phyloP scores from a whole-genome alignment of 208 protist genomes.

The Blechomonas ayalai region DNA sequence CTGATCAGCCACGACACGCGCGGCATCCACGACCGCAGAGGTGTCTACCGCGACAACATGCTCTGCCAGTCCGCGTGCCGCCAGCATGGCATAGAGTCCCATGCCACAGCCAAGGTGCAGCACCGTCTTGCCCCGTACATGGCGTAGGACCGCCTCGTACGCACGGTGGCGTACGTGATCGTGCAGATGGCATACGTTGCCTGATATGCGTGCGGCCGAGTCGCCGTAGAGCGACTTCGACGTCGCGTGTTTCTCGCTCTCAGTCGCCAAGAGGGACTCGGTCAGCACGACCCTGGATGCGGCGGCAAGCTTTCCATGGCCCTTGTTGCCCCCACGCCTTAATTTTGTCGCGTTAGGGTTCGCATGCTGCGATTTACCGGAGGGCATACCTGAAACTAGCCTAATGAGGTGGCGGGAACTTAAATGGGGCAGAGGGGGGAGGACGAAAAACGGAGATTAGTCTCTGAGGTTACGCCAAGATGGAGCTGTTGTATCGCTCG shows the following conservation, averaged over 20 bases:
- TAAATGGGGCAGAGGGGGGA: too few species aligned
- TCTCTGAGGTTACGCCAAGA: too few species aligned
- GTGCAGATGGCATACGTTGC: conserved; percentile 59
- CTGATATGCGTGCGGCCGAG: conserved; percentile 65
- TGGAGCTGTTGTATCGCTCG: too few species aligned
- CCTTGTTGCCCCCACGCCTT: too few species aligned
- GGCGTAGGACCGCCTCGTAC: conserved; percentile 72
- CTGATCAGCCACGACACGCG: conserved; percentile 65
- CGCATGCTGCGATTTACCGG: too few species aligned
- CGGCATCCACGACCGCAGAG: conserved; percentile 73
- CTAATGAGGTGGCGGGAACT: too few species aligned
- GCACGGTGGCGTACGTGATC: conserved; percentile 66
- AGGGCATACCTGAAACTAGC: too few species aligned
- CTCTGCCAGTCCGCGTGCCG: conserved; percentile 53
- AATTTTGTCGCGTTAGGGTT: too few species aligned
- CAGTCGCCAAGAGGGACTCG: conserved; percentile 76
- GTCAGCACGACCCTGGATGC: conserved; percentile 33
- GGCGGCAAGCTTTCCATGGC: background rate
- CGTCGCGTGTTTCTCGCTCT: conserved; percentile 78
- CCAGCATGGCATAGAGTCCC: conserved; percentile 82
- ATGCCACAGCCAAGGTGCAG: conserved; percentile 85
- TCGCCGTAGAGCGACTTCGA: conserved; percentile 84
- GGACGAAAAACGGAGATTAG: too few species aligned
- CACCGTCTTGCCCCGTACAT: conserved; percentile 79
- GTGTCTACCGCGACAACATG: conserved; percentile 80